These are phyloP conservation scores for Starmerella geochares DNA, from an alignment of 805 yeast genomes.

Conservation along the genomic window DNA sequence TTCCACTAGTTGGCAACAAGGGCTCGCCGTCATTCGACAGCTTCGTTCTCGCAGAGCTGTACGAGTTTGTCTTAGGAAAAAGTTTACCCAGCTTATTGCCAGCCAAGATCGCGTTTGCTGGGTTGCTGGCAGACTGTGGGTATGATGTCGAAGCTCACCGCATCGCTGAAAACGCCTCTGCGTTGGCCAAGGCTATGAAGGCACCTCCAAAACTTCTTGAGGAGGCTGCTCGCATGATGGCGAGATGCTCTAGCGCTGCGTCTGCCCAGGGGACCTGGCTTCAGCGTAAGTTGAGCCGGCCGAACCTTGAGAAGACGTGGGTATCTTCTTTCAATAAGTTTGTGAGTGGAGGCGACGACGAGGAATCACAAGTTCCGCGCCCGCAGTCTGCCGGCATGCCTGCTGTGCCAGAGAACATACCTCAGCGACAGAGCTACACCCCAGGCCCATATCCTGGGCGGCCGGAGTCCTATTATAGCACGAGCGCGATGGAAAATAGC, in stretches of 20 bases:
- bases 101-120: slow-evolving; percentile 58
- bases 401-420: background rate
- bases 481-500: background rate
- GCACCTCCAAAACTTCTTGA: slow-evolving; percentile 33
- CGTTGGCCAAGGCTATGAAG: slow-evolving; percentile 13
- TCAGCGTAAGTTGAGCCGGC: slow-evolving; percentile 41
- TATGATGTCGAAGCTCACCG: slow-evolving; percentile 41
- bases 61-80: slow-evolving; percentile 42
- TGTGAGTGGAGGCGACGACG: slow-evolving; percentile 73
- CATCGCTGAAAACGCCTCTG: slow-evolving; percentile 28
- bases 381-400: slow-evolving; percentile 2
- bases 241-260: slow-evolving; percentile 26
- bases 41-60: slow-evolving; percentile 54
- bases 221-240: slow-evolving; percentile 35
- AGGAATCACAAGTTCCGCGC: background rate
- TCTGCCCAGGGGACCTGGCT: slow-evolving; percentile 54
- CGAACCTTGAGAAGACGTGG: slow-evolving; percentile 68
- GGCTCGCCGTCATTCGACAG: slow-evolving; percentile 32
- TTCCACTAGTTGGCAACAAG: slow-evolving; percentile 25
- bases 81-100: slow-evolving; percentile 41
- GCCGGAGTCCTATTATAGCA: background rate
- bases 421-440: slow-evolving; percentile 15
- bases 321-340: slow-evolving; percentile 68
- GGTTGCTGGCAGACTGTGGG: slow-evolving; percentile 59
- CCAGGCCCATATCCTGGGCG: slow-evolving; percentile 16